Conservation (phyloP, 2,329 filamentous ascomycete species). For the Neofusicoccum laricinum region DNA sequence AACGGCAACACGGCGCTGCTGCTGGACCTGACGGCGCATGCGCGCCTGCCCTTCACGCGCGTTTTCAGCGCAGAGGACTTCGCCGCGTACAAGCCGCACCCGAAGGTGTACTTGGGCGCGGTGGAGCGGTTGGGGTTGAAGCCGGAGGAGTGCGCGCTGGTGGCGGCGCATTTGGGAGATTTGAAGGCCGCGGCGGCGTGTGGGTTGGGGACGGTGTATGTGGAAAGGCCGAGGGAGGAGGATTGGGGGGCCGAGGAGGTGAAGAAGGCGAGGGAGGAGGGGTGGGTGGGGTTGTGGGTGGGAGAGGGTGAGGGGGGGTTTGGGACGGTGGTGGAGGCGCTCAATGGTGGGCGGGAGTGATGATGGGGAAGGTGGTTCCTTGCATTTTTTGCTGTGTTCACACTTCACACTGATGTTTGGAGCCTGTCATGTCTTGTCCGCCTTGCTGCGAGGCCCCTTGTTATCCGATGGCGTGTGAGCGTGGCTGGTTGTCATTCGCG, state of each 20-base stretch:
- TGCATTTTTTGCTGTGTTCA: too few relatives aligned
- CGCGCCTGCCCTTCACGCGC: constrained; percentile 59
- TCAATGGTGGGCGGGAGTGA: too few relatives aligned
- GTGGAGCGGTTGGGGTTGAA: constrained; percentile 56
- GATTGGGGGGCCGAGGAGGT: constrained; percentile 53
- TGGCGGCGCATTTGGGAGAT: constrained; percentile 72
- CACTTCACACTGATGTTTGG: too few relatives aligned
- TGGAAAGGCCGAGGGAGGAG: constrained; percentile 68
- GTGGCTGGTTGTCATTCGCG: too few relatives aligned
- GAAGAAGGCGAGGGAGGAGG: constrained; percentile 51
- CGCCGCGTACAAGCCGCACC: constrained; percentile 70
- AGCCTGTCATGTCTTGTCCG: too few relatives aligned
- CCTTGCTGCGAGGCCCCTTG: too few relatives aligned
- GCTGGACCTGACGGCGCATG: constrained; percentile 59
- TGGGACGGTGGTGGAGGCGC: constrained; percentile 40
- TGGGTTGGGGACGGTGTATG: constrained; percentile 70
- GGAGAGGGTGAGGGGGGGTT: constrained; percentile 50
- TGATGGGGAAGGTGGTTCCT: too few relatives aligned
- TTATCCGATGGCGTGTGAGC: too few relatives aligned
- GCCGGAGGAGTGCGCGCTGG: constrained; percentile 67
- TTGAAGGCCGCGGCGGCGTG: constrained; percentile 62
- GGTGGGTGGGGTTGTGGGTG: constrained; percentile 60
- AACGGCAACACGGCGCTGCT: constrained; percentile 72
- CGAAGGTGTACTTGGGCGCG: constrained; percentile 66
- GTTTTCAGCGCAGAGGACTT: constrained; percentile 70